Evolutionary conservation across 805 yeast genomes (phyloP).

Genomic region (Wickerhamiella nectarea): DNA sequence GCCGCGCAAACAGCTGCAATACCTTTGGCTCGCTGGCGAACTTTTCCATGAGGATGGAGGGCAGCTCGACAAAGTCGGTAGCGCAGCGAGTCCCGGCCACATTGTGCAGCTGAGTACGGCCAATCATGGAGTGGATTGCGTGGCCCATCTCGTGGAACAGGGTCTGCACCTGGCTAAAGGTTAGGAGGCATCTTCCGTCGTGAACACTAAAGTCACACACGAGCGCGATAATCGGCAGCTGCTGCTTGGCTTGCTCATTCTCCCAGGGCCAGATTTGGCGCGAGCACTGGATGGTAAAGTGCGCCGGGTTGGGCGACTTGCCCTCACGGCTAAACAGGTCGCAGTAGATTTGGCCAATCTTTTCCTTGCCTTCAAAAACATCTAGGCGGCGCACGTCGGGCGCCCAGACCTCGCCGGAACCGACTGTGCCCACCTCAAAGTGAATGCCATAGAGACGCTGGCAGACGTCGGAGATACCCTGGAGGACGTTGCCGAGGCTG

Average conservation of each 20-base stretch:
- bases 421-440: slow-evolving; percentile 50
- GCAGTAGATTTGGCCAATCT: slow-evolving; percentile 72
- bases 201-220: slow-evolving; percentile 58
- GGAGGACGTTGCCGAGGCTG: slow-evolving; percentile 73
- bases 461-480: slow-evolving; percentile 66
- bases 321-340: slow-evolving; percentile 72
- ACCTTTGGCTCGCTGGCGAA: slow-evolving; percentile 78
- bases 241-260: slow-evolving; percentile 34
- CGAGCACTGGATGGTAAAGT: slow-evolving; percentile 91
- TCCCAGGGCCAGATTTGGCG: slow-evolving; percentile 38
- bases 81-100: slow-evolving; percentile 91
- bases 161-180: slow-evolving; percentile 76
- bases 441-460: slow-evolving; percentile 60
- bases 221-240: slow-evolving; percentile 78
- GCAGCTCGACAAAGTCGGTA: slow-evolving; percentile 92
- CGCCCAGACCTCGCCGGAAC: slow-evolving; percentile 77
- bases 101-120: slow-evolving; percentile 78
- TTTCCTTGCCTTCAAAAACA: slow-evolving; percentile 47
- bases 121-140: slow-evolving; percentile 95
- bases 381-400: slow-evolving; percentile 69
- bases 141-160: slow-evolving; percentile 98
- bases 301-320: slow-evolving; percentile 79
- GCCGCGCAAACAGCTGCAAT: slow-evolving; percentile 55
- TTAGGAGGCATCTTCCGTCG: slow-evolving; percentile 41
- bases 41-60: slow-evolving; percentile 91